Evolutionary conservation across 1,284 basidiomycete genomes (phyloP).

Genomic region (Ceratobasidium sp.): DNA sequence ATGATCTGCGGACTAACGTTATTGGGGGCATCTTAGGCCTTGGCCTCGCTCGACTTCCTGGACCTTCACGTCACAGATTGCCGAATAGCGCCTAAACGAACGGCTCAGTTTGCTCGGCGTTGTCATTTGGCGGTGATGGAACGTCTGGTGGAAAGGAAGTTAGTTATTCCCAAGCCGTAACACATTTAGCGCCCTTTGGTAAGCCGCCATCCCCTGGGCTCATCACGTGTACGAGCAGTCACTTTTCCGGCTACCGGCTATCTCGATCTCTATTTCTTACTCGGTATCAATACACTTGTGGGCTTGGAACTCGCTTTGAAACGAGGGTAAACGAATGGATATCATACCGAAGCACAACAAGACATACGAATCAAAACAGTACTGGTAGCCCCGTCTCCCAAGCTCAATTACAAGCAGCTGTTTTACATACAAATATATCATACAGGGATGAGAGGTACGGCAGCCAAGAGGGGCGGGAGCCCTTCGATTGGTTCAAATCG

Average conservation of each 20-base stretch:
- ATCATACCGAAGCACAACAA: constrained; percentile 34
- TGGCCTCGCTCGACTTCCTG: constrained; percentile 14
- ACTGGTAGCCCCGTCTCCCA: background rate
- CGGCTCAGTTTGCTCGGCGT: constrained; percentile 31
- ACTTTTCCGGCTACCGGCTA: background rate
- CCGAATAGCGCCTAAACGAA: constrained; percentile 5
- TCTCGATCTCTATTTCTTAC: background rate
- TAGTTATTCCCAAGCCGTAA: constrained; percentile 5
- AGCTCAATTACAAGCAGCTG: background rate
- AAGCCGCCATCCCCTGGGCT: background rate
- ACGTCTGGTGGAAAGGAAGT: constrained; percentile 8
- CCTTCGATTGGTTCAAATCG: constrained; percentile 90
- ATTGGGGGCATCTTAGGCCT: constrained; percentile 24
- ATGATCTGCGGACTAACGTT: constrained; percentile 15
- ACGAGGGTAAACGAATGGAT: background rate
- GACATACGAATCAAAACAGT: constrained; percentile 19
- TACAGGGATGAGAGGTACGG: constrained; percentile 27
- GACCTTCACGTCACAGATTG: constrained; percentile 27
- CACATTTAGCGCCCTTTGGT: background rate
- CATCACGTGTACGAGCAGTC: background rate
- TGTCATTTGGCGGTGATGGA: constrained; percentile 18
- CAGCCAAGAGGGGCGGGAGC: constrained; percentile 17
- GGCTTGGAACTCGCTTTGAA: background rate
- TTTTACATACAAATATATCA: background rate
- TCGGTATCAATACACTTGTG: too few species aligned